Percentiles rank a stretch among this genome's conserved stretches.
phyloP scores from a whole-genome alignment of 371 early-diverging fungal species.

The Polyrhizophydium stewartii region DNA sequence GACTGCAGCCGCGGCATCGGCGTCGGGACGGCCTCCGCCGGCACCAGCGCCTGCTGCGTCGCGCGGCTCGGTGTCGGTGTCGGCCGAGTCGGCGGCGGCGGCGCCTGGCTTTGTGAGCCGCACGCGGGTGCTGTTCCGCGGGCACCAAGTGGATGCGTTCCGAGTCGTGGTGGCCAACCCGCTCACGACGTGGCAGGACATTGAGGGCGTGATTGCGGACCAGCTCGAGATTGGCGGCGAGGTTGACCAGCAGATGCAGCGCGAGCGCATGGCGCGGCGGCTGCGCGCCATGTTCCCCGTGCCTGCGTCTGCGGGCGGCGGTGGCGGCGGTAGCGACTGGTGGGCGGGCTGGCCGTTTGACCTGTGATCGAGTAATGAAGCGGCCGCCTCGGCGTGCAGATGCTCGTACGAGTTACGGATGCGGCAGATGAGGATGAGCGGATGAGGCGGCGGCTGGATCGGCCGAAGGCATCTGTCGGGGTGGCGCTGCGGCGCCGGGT shows the following conservation, averaged over 20 bases:
- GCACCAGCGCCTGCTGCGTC: not conserved
- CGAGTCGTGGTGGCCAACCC: conserved; percentile 49
- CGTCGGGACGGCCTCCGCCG: not conserved
- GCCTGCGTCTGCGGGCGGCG: not conserved
- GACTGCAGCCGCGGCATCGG: not conserved
- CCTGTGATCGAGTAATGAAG: not conserved
- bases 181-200: conserved; percentile 40
- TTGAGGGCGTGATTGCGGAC: conserved; percentile 31
- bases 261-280: conserved; percentile 7
- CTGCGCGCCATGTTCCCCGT: conserved; percentile 2
- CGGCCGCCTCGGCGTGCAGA: too few species aligned
- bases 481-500: too few species aligned
- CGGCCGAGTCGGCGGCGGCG: conserved; percentile 9
- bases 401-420: too few species aligned
- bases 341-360: not conserved
- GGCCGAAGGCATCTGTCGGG: too few species aligned
- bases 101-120: conserved; percentile 21
- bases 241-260: conserved; percentile 28
- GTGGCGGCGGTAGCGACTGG: not conserved
- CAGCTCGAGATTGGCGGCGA: conserved; percentile 22
- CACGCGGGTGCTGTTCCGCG: conserved; percentile 18
- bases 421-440: too few species aligned
- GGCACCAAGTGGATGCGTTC: conserved; percentile 35
- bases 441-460: too few species aligned
- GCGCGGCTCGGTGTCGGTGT: not conserved